A percentile compares a stretch with the other conserved stretches of the same genome.
phyloP scores from a whole-genome alignment of 306 rosid species.

The Quercus mongolica region DNA sequence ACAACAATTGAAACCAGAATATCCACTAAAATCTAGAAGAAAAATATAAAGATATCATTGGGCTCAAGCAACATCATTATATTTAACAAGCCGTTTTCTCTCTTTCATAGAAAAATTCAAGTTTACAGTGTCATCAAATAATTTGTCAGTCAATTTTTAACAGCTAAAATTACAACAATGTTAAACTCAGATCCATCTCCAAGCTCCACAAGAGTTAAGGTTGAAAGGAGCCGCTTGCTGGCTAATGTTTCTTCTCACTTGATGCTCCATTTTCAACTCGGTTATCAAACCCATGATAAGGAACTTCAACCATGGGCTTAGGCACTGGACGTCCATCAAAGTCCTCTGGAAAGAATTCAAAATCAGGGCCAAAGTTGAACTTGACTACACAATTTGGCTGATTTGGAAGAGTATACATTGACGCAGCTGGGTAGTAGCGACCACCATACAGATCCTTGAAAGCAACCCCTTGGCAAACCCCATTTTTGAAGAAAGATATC shows the following conservation, averaged over 20 bases:
- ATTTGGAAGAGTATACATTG: constrained; percentile 89
- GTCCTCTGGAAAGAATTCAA: constrained; percentile 66
- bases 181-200: constrained; percentile 31
- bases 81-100: constrained; percentile 27
- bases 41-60: constrained; percentile 15
- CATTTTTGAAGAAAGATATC: constrained; percentile 85
- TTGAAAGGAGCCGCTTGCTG: constrained; percentile 7
- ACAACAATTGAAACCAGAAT: constrained; percentile 6
- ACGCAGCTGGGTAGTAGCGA: constrained; percentile 91
- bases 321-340: constrained; percentile 63
- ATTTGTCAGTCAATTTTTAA: constrained; percentile 21
- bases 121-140: constrained; percentile 38
- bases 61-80: constrained; percentile 21
- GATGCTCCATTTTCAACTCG: constrained; percentile 61
- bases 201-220: constrained; percentile 18
- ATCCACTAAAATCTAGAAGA: background rate
- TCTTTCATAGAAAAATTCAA: constrained; percentile 15
- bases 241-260: constrained; percentile 56
- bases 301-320: constrained; percentile 81
- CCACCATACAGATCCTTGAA: constrained; percentile 89
- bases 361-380: constrained; percentile 96
- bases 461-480: constrained; percentile 86
- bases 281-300: constrained; percentile 74
- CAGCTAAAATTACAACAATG: constrained; percentile 32
- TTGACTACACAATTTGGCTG: constrained; percentile 84